phyloP scores from a whole-genome alignment of 2,329 filamentous ascomycete species.

The Thelonectria rubi region DNA sequence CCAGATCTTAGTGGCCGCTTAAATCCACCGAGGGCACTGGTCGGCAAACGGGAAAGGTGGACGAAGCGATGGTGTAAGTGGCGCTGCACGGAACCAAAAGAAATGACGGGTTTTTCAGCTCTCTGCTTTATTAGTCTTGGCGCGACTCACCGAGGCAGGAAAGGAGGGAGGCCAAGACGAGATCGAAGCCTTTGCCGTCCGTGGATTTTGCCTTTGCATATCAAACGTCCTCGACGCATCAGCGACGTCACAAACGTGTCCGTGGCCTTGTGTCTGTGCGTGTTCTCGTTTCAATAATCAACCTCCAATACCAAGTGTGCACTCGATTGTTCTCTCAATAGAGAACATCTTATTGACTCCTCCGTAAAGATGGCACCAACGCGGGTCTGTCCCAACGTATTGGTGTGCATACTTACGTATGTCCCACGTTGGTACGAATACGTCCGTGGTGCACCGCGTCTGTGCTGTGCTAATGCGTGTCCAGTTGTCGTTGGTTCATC shows the following conservation, averaged over 20 bases:
- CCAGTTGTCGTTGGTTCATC: constrained; percentile 5
- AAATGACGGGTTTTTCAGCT: constrained; percentile 30
- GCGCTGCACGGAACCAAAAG: constrained; percentile 22
- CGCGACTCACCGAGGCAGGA: constrained; percentile 1
- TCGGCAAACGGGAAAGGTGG: constrained; percentile 10
- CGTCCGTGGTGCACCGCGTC: not conserved
- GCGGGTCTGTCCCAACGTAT: not conserved
- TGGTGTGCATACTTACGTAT: constrained; percentile 1
- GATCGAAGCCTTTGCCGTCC: constrained; percentile 20
- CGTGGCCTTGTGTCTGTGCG: not conserved
- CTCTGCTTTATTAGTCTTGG: constrained; percentile 7
- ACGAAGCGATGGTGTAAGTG: constrained; percentile 20
- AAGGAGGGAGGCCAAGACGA: constrained; percentile 1
- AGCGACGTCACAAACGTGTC: not conserved
- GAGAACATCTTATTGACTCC: not conserved
- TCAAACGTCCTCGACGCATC: constrained; percentile 4
- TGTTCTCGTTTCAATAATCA: not conserved
- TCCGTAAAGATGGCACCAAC: not conserved
- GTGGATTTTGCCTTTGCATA: constrained; percentile 13
- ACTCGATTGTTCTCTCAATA: not conserved
- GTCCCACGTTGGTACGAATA: not conserved
- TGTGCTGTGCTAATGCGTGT: constrained; percentile 15
- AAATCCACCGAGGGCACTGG: constrained; percentile 13
- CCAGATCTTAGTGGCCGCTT: constrained; percentile 38
- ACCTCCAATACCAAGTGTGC: not conserved